Evolutionary conservation across 495 filamentous ascomycete genomes (phyloP).

Genomic region (Barbatosphaeria neglecta): DNA sequence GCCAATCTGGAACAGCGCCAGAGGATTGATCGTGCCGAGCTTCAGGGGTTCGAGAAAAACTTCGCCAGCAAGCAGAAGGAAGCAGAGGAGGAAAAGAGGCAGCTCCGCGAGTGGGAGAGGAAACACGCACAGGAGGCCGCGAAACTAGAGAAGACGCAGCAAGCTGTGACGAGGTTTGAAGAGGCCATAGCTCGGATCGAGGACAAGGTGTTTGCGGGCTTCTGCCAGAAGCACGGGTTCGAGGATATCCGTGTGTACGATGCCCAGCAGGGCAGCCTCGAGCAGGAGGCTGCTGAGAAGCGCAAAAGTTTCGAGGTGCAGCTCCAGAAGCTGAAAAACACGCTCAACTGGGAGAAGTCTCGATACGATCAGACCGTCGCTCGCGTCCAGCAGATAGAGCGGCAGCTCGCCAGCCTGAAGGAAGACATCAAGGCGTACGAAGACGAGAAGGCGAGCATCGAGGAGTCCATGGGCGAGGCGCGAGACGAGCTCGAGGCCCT

Average conservation of each 20-base stretch:
- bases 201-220: conserved; percentile 76
- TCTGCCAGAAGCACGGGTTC: conserved; percentile 81
- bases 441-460: conserved; percentile 58
- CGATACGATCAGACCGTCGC: conserved; percentile 55
- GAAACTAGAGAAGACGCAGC: conserved; percentile 53
- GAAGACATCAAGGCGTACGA: conserved; percentile 56
- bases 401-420: conserved; percentile 51
- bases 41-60: conserved; percentile 74
- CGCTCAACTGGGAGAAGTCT: conserved; percentile 64
- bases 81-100: conserved; percentile 54
- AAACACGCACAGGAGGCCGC: conserved; percentile 63
- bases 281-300: conserved; percentile 80
- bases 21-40: conserved; percentile 57
- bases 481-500: conserved; percentile 68
- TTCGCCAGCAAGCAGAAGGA: conserved; percentile 77
- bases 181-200: conserved; percentile 74
- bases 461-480: conserved; percentile 58
- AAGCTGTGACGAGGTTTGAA: conserved; percentile 55
- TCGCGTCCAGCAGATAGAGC: conserved; percentile 56
- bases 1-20: conserved; percentile 72
- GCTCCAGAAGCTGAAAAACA: conserved; percentile 67
- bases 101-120: conserved; percentile 63
- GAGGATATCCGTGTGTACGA: conserved; percentile 86
- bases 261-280: conserved; percentile 77
- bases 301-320: conserved; percentile 77